Percentiles rank a stretch among this genome's conserved stretches.
These are phyloP conservation scores for Hypholoma sublateritium DNA, from an alignment of 768 basidiomycete genomes.

Conservation along the genomic window DNA sequence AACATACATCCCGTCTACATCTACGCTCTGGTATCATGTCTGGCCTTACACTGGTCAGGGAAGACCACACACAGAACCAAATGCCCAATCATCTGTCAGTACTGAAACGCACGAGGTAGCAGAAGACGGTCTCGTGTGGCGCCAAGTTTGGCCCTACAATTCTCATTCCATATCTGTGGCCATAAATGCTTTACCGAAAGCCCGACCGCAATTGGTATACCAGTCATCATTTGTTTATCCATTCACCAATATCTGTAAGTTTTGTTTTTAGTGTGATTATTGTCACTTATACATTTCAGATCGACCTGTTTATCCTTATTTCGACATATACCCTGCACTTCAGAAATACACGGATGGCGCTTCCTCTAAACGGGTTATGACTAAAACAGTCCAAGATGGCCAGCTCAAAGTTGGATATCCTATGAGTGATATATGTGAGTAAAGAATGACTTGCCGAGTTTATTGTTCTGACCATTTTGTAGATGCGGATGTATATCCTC, in stretches of 20 bases:
- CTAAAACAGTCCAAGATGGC: not conserved
- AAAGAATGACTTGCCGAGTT: no score
- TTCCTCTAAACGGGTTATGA: no score
- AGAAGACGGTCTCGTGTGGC: conserved; percentile 8
- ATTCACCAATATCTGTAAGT: conserved; percentile 28
- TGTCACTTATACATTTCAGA: conserved; percentile 11
- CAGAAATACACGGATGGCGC: not conserved
- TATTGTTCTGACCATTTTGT: not conserved
- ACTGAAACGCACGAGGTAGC: not conserved
- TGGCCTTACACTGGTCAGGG: conserved; percentile 28
- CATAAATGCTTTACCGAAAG: not conserved
- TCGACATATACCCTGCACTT: conserved; percentile 27
- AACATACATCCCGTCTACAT: not conserved
- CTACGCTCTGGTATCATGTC: conserved; percentile 26
- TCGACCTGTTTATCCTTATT: conserved; percentile 35
- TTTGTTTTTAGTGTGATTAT: not conserved
- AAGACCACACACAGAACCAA: not conserved
- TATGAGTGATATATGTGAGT: not conserved
- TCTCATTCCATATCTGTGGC: not conserved
- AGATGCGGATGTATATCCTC: not conserved
- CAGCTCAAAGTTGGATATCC: no score
- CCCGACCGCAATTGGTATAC: not conserved
- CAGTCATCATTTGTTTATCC: conserved; percentile 20
- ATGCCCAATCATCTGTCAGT: not conserved
- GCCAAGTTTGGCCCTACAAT: conserved; percentile 15